These are phyloP conservation scores for Cinchona pubescens DNA, from an alignment of 257 asterid species.

Conservation along the genomic window DNA sequence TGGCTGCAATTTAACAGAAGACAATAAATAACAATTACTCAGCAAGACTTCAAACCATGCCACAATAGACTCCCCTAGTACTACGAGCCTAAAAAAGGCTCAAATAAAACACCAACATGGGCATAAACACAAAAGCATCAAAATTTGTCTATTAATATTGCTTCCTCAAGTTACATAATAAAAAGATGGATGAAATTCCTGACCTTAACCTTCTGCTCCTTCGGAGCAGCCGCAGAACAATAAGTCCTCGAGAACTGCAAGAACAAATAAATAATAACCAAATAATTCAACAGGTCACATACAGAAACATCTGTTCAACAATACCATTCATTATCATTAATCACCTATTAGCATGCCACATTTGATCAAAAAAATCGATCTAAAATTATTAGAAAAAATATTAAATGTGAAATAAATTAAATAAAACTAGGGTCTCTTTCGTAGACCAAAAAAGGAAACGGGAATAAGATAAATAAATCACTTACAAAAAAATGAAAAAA, in stretches of 20 bases:
- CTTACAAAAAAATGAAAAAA: neutral
- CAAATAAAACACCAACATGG: too few species aligned
- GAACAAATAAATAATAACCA: slow-evolving; percentile 10
- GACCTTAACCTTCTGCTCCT: slow-evolving; percentile 65
- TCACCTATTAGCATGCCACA: neutral
- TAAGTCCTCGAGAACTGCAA: slow-evolving; percentile 58
- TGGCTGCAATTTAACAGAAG: too few species aligned
- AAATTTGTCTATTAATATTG: neutral
- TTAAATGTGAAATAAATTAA: neutral
- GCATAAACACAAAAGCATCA: neutral
- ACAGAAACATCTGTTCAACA: neutral
- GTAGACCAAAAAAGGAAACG: neutral
- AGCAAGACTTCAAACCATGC: neutral
- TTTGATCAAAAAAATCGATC: neutral
- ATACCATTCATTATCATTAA: neutral
- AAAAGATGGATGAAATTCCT: slow-evolving; percentile 1
- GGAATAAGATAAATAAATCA: neutral
- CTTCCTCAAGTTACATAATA: neutral
- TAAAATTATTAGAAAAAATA: neutral
- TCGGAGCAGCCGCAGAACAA: slow-evolving; percentile 45
- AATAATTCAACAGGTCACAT: neutral
- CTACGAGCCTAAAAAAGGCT: too few species aligned
- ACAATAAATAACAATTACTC: too few species aligned
- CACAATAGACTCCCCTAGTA: too few species aligned
- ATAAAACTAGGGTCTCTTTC: neutral